These are phyloP conservation scores for Turnera subulata DNA, from an alignment of 345 rosid species.

Conservation along the genomic window DNA sequence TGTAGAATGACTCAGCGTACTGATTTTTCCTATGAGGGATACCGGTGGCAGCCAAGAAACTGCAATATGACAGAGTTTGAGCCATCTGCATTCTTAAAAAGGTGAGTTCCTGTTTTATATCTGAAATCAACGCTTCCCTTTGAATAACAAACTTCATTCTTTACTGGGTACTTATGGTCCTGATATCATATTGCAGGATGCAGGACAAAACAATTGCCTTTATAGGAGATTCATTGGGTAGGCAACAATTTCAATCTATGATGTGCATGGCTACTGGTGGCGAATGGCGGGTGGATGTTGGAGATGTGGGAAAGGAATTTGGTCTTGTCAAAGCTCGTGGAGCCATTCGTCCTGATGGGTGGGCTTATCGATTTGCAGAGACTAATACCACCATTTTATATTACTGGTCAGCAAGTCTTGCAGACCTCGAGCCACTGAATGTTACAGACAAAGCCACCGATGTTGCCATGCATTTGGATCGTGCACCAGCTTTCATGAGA, in stretches of 20 bases:
- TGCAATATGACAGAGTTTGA: conserved; percentile 61
- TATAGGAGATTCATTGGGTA: conserved; percentile 76
- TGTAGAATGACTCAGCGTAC: conserved; percentile 54
- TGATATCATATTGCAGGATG: conserved; percentile 41
- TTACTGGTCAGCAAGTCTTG: conserved; percentile 3
- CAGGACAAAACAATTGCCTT: conserved; percentile 78
- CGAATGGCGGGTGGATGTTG: conserved; percentile 42
- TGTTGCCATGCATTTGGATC: conserved; percentile 57
- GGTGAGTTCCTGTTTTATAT: conserved; percentile 26
- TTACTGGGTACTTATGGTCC: background rate
- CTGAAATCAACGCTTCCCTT: background rate
- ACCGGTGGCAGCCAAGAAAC: conserved; percentile 64
- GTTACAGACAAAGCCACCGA: conserved; percentile 24
- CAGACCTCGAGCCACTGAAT: conserved; percentile 11
- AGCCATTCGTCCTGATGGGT: conserved; percentile 63
- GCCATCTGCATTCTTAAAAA: conserved; percentile 47
- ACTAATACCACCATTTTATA: conserved; percentile 7
- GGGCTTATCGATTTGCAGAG: conserved; percentile 53
- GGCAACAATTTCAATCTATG: conserved; percentile 72
- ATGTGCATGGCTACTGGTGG: conserved; percentile 82
- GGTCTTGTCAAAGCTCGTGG: conserved; percentile 50
- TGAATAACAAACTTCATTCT: background rate
- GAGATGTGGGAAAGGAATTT: conserved; percentile 56
- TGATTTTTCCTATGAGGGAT: conserved; percentile 62
- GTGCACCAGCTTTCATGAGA: conserved; percentile 42